phyloP scores from a whole-genome alignment of 805 yeast genomes.

The Kuraishia molischiana region DNA sequence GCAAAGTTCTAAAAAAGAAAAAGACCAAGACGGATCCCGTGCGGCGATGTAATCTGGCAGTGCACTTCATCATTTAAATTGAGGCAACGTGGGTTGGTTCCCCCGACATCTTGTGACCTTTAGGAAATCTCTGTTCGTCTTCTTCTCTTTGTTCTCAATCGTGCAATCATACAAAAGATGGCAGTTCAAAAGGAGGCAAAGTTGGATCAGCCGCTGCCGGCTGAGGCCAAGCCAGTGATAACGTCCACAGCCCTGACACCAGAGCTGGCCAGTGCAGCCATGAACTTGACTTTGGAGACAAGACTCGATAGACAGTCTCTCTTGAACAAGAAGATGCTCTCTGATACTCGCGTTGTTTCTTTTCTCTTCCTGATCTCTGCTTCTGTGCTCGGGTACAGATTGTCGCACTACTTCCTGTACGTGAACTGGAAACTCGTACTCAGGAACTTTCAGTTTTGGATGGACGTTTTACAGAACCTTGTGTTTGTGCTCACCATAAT shows the following conservation, averaged over 20 bases:
- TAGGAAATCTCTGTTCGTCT: background rate
- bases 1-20: too few species aligned
- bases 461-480: slow-evolving; percentile 20
- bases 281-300: slow-evolving; percentile 57
- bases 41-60: too few species aligned
- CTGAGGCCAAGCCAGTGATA: slow-evolving; percentile 41
- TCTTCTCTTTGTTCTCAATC: background rate
- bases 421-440: slow-evolving; percentile 5
- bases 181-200: slow-evolving; percentile 38
- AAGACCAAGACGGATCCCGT: too few species aligned
- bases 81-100: too few species aligned
- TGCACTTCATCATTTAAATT: too few species aligned
- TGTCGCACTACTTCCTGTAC: slow-evolving; percentile 7
- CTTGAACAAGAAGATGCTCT: slow-evolving; percentile 34
- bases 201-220: slow-evolving; percentile 45
- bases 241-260: slow-evolving; percentile 41
- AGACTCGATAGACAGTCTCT: slow-evolving; percentile 35
- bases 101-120: too few species aligned
- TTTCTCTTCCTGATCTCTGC: slow-evolving; percentile 15
- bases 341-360: slow-evolving; percentile 31
- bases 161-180: slow-evolving; percentile 3
- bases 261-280: slow-evolving; percentile 45
- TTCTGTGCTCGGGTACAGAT: slow-evolving; percentile 7
- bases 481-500: slow-evolving; percentile 28
- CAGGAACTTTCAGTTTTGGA: slow-evolving; percentile 12